Percentiles rank a stretch among this genome's conserved stretches.
These are phyloP conservation scores for Plenodomus biglobosus DNA, from an alignment of 2,329 filamentous ascomycete genomes.

Conservation along the genomic window DNA sequence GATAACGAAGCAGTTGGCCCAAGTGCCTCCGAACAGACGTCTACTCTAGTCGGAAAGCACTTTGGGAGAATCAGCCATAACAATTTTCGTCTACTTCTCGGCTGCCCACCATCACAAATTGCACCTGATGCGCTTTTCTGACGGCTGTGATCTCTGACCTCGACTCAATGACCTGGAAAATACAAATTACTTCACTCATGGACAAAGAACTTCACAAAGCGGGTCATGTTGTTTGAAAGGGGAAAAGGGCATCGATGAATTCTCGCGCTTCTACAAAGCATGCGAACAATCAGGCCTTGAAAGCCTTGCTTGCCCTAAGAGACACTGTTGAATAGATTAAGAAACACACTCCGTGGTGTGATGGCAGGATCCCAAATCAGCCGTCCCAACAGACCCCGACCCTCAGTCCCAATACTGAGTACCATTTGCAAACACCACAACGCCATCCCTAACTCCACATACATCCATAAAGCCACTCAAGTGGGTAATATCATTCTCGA, in stretches of 20 bases:
- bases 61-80: no score
- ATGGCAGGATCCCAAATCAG: constrained; percentile 7
- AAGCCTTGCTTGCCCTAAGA: constrained; percentile 9
- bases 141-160: no score
- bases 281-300: constrained; percentile 9
- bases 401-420: not conserved
- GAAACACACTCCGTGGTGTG: constrained; percentile 7
- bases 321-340: constrained; percentile 9
- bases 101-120: no score
- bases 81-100: no score
- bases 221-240: no score
- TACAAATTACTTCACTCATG: no score
- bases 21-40: not conserved
- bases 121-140: no score
- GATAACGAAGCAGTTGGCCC: constrained; percentile 13
- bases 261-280: constrained; percentile 11
- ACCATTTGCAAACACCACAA: not conserved
- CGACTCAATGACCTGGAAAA: no score
- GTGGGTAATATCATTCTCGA: constrained; percentile 28
- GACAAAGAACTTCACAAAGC: no score
- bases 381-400: not conserved
- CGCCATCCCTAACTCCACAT: not conserved
- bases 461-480: not conserved
- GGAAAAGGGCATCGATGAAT: constrained; percentile 14
- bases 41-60: no score